Evolutionary conservation across 345 rosid genomes (phyloP).

Genomic region (Boechera divaricarpa): DNA sequence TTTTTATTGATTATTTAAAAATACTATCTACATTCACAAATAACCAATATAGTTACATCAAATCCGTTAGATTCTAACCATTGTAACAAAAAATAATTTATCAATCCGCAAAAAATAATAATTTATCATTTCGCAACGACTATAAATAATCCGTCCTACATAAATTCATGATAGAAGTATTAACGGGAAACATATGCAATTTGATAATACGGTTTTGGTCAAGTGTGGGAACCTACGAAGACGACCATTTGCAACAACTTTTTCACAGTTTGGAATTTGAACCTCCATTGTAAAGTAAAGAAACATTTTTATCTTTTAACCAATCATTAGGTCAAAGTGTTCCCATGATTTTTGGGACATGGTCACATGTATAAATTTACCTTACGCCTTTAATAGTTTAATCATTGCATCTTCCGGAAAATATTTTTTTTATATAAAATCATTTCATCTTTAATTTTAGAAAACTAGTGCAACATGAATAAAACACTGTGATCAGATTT

Average conservation of each 20-base stretch:
- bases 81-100: not conserved
- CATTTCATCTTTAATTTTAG: slow-evolving; percentile 15
- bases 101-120: not conserved
- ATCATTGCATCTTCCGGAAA: slow-evolving; percentile 8
- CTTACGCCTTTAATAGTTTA: not conserved
- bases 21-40: not conserved
- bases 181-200: not conserved
- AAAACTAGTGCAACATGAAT: not conserved
- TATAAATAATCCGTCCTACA: not conserved
- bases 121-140: not conserved
- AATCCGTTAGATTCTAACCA: not conserved
- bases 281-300: slow-evolving; percentile 14
- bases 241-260: slow-evolving; percentile 23
- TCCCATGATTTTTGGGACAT: slow-evolving; percentile 31
- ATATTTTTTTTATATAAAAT: not conserved
- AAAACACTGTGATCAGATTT: slow-evolving; percentile 1
- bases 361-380: slow-evolving; percentile 16
- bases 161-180: slow-evolving; percentile 5
- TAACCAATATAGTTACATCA: not conserved
- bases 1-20: not conserved
- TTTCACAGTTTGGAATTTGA: slow-evolving; percentile 18
- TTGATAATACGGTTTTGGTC: not conserved
- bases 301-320: slow-evolving; percentile 12
- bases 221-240: slow-evolving; percentile 24
- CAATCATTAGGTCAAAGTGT: slow-evolving; percentile 27